Percentiles rank a stretch among this genome's conserved stretches.
These are phyloP conservation scores for Vanrija sp. DNA, from an alignment of 1,284 basidiomycete genomes.

Conservation along the genomic window DNA sequence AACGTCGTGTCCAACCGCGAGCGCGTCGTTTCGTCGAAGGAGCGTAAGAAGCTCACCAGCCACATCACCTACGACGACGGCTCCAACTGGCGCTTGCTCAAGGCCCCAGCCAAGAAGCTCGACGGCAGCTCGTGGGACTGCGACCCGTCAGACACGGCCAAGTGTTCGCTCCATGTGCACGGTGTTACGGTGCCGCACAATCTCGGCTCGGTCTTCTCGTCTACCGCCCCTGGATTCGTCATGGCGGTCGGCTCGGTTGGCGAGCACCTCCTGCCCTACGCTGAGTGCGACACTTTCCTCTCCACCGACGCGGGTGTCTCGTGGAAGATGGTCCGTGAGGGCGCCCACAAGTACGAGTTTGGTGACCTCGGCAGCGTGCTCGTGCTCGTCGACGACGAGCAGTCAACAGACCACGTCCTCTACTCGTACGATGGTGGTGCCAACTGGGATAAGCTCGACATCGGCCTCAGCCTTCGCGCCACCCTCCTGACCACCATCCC, in stretches of 20 bases:
- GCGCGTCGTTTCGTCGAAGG: conserved; percentile 66
- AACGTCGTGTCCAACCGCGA: conserved; percentile 80
- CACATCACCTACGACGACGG: conserved; percentile 90
- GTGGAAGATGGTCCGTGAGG: conserved; percentile 73
- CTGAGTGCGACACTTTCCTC: conserved; percentile 89
- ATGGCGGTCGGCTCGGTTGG: conserved; percentile 94
- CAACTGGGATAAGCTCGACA: conserved; percentile 69
- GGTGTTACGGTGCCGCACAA: conserved; percentile 89
- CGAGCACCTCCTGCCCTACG: conserved; percentile 63
- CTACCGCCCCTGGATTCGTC: conserved; percentile 85
- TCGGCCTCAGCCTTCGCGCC: conserved; percentile 71
- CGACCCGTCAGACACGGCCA: conserved; percentile 56
- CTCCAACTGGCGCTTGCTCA: conserved; percentile 70
- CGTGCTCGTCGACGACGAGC: conserved; percentile 82
- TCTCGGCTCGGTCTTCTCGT: conserved; percentile 87
- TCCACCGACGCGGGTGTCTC: conserved; percentile 82
- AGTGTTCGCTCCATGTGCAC: conserved; percentile 84
- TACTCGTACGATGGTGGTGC: conserved; percentile 85
- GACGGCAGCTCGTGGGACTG: conserved; percentile 64
- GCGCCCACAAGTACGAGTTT: conserved; percentile 92
- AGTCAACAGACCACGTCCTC: conserved; percentile 63
- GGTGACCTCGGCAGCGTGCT: conserved; percentile 83
- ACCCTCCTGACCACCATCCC: conserved; percentile 75
- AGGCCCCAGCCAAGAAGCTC: conserved; percentile 60
- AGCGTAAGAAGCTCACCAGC: conserved; percentile 65